phyloP scores from a whole-genome alignment of 2,329 filamentous ascomycete species.

The Chrysoporthe puriensis region DNA sequence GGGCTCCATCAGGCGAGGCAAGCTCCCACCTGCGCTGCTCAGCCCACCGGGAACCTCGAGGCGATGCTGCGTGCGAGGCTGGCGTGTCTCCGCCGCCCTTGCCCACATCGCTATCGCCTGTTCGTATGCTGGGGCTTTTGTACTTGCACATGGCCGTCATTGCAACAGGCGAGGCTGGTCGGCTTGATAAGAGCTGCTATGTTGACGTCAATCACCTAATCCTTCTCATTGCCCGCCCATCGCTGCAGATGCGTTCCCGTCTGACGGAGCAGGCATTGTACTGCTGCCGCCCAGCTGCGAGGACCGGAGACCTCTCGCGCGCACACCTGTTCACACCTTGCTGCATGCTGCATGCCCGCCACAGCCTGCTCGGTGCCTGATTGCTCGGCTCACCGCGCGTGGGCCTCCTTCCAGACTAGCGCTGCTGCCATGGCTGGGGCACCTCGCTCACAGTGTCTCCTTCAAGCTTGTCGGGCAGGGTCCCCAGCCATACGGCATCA shows the following conservation, averaged over 20 bases:
- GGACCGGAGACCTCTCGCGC: constrained; percentile 7
- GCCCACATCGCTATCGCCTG: background rate
- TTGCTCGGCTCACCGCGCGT: constrained; percentile 24
- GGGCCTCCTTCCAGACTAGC: constrained; percentile 22
- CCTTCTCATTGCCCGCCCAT: background rate
- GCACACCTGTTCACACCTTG: constrained; percentile 8
- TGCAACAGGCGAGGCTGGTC: background rate
- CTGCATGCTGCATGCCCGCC: constrained; percentile 17
- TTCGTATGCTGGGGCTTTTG: background rate
- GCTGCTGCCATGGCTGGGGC: constrained; percentile 22
- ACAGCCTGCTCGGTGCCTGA: constrained; percentile 18
- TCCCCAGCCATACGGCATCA: background rate
- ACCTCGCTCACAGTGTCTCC: constrained; percentile 11
- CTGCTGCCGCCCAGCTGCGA: constrained; percentile 14
- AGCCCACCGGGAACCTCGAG: background rate
- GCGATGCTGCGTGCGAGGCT: background rate
- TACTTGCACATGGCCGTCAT: background rate
- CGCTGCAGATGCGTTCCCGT: background rate
- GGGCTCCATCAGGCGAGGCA: background rate
- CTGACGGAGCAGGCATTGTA: background rate
- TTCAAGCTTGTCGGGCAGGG: background rate
- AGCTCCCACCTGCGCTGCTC: background rate
- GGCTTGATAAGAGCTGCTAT: background rate
- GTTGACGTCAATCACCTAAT: background rate
- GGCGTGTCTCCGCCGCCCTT: background rate